phyloP scores from a whole-genome alignment of 495 filamentous ascomycete species.

The Delitschia confertaspora region DNA sequence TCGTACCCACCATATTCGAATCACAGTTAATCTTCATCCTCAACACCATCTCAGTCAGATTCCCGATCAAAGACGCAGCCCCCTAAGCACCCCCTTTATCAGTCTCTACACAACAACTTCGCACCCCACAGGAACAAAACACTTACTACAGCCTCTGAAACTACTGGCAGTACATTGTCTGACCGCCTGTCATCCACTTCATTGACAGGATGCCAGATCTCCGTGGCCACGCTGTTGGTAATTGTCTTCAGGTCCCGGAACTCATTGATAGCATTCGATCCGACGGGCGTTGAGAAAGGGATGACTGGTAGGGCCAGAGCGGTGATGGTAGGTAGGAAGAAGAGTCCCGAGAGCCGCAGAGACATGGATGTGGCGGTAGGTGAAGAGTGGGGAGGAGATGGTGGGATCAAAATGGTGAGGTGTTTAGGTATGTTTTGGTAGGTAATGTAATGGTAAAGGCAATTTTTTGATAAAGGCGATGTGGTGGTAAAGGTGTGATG shows the following conservation, averaged over 20 bases:
- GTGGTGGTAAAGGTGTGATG: slow-evolving; percentile 1
- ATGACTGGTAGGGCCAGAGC: slow-evolving; percentile 15
- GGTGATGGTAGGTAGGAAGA: too few relatives aligned
- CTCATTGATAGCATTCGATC: slow-evolving; percentile 13
- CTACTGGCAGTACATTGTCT: neutral
- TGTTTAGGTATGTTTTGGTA: neutral
- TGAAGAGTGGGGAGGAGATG: too few relatives aligned
- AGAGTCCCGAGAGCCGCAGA: neutral
- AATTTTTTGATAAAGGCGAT: neutral
- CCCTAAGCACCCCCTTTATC: slow-evolving; percentile 1
- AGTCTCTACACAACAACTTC: neutral
- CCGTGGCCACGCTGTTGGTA: slow-evolving; percentile 15
- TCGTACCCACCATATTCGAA: neutral
- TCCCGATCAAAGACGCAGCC: slow-evolving; percentile 15
- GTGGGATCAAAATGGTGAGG: too few relatives aligned
- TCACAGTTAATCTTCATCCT: slow-evolving; percentile 1
- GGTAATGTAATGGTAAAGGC: slow-evolving; percentile 3
- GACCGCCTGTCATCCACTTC: slow-evolving; percentile 7
- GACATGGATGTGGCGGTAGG: slow-evolving; percentile 4
- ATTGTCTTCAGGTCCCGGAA: slow-evolving; percentile 10
- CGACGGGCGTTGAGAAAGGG: slow-evolving; percentile 9
- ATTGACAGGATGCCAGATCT: slow-evolving; percentile 14
- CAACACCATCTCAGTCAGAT: slow-evolving; percentile 11
- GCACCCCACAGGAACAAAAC: too few relatives aligned
- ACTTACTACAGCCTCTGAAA: neutral